Evolutionary conservation across 331 rosid species (phyloP).

Genomic region (Malus hybrid): DNA sequence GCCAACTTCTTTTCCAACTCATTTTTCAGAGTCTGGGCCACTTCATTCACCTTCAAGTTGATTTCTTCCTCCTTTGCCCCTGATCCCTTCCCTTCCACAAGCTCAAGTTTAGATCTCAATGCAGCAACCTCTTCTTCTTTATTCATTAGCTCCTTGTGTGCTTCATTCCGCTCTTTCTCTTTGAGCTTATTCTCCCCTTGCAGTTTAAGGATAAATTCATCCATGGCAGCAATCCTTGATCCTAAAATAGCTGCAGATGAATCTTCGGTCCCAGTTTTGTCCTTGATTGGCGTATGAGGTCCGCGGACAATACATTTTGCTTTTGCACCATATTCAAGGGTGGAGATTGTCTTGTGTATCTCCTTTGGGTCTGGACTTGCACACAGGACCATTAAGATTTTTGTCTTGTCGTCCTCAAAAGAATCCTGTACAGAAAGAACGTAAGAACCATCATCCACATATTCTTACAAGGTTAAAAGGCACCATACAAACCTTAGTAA

Average conservation of each 20-base stretch:
- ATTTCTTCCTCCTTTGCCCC: conserved; percentile 68
- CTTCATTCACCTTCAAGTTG: conserved; percentile 62
- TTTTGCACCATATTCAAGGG: conserved; percentile 96
- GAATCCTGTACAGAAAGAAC: conserved; percentile 61
- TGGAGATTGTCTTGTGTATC: conserved; percentile 89
- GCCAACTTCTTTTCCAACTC: conserved; percentile 85
- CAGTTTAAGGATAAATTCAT: conserved; percentile 78
- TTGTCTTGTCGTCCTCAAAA: conserved; percentile 93
- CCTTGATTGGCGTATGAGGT: conserved; percentile 69
- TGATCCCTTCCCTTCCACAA: conserved; percentile 37
- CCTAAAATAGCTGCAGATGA: conserved; percentile 84
- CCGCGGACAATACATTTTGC: conserved; percentile 98
- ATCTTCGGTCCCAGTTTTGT: conserved; percentile 46
- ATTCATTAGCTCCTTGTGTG: conserved; percentile 62
- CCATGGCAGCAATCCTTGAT: conserved; percentile 90
- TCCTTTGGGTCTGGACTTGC: conserved; percentile 97
- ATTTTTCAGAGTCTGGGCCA: conserved; percentile 47
- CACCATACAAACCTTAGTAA: not conserved
- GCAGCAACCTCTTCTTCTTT: conserved; percentile 78
- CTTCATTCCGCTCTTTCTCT: conserved; percentile 80
- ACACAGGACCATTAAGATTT: conserved; percentile 85
- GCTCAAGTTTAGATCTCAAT: conserved; percentile 59
- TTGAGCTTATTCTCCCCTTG: conserved; percentile 77
- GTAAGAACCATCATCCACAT: not conserved
- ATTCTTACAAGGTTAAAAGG: conserved; percentile 3